phyloP scores from a whole-genome alignment of 2,329 filamentous ascomycete species.

The Penicillium rolfsii region DNA sequence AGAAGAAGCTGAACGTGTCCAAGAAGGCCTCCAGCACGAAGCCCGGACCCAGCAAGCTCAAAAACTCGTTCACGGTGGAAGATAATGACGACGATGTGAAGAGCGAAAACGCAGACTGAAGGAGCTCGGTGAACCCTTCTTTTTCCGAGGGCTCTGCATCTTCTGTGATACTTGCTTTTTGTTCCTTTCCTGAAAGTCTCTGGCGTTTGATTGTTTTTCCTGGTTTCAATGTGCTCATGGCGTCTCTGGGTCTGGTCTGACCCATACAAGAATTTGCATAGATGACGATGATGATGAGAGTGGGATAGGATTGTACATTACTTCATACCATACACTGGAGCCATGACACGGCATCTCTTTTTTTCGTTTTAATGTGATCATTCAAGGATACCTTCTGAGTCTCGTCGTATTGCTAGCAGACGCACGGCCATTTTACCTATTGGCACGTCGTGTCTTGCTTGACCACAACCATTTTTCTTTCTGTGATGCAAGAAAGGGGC shows the following conservation, averaged over 20 bases:
- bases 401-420: neutral
- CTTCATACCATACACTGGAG: constrained; percentile 27
- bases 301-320: constrained; percentile 32
- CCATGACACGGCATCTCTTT: constrained; percentile 10
- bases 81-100: constrained; percentile 42
- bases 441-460: neutral
- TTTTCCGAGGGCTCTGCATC: constrained; percentile 10
- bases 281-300: constrained; percentile 32
- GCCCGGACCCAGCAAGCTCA: constrained; percentile 46
- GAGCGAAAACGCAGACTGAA: constrained; percentile 40
- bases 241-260: constrained; percentile 26
- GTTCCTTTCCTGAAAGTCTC: neutral
- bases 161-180: constrained; percentile 16
- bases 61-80: constrained; percentile 45
- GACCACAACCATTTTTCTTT: neutral
- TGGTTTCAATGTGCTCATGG: constrained; percentile 20
- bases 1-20: constrained; percentile 51
- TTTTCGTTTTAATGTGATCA: constrained; percentile 2
- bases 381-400: neutral
- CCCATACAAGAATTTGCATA: constrained; percentile 31
- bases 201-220: constrained; percentile 20
- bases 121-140: neutral
- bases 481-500: no score
- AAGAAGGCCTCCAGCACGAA: constrained; percentile 45
- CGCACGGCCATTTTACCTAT: neutral